Evolutionary conservation across 2,329 filamentous ascomycete species (phyloP), one percentile per base, ranked within the genome.

Genomic region (Phyllosticta citriasiana): DNA sequence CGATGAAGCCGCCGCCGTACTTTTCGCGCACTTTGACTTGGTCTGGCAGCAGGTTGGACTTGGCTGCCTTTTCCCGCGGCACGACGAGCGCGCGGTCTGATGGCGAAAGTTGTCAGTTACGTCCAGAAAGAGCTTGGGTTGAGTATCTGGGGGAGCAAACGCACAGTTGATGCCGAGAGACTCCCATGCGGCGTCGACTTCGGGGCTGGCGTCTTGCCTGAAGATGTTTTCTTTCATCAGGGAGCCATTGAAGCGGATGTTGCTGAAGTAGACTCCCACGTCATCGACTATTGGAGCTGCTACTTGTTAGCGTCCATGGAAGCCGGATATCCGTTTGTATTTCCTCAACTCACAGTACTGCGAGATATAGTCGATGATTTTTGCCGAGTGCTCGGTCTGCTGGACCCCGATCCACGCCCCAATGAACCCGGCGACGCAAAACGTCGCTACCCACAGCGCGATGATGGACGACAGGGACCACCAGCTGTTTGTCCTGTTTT

Each of bases 121-220:
- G 40, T 0, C 9, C 4, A 16, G 14, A n/a, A 47, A 47, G 16
- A n/a, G 35, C 14, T 14, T 33, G 25, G 5, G 19, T 7, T 26
- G 25, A 22, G 19, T 3, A 53, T 22, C 1, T 16, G 4, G 6
- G 51, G 26, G 26, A 25, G 19, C 3, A 6, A n/a, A 65, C 78
- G 64, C 63, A 83, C 80, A 83, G 16, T 82, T 76, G 0, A 79
- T 72, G 9, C 81, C 81, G 0, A 83, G 64, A 1, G 75, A 74
- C 24, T 73, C 76, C 83, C 84, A 86, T 0, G 82, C 83, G 3
- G 75, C 76, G 63, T 86, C 84, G 0, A 84, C 82, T 57, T 82
- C 79, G 0, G 80, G 77, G 0, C 79, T 65, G 1, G 76, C 79
- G 12, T 74, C 68, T 62, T 77, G 73, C 1, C 83, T 78, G 66